Conservation (phyloP, 202 grass and related monocot genomes). For the Panicum hallii region DNA sequence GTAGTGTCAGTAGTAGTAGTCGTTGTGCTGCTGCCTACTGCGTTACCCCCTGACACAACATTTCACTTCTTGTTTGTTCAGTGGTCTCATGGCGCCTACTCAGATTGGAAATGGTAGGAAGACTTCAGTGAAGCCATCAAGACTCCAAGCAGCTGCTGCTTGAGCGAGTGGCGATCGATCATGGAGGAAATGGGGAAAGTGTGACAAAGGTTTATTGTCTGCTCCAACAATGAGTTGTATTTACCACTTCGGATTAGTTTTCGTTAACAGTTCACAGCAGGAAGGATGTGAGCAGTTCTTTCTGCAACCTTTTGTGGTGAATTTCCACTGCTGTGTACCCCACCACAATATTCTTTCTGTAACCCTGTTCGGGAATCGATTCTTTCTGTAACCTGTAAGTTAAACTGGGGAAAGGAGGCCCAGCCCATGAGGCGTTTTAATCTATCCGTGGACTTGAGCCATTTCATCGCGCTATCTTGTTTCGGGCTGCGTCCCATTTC, state of each 20-base stretch:
- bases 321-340: conserved; percentile 1
- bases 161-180: conserved; percentile 12
- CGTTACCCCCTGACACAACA: not conserved
- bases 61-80: conserved; percentile 6
- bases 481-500: not conserved
- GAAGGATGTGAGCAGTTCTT: conserved; percentile 3
- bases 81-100: conserved; percentile 16
- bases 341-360: not conserved
- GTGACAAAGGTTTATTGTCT: conserved; percentile 59
- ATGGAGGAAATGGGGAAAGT: not conserved
- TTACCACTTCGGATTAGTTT: conserved; percentile 5
- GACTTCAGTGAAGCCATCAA: conserved; percentile 21
- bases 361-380: not conserved
- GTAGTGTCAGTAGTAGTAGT: too few relatives aligned
- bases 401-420: conserved; percentile 13
- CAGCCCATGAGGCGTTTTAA: conserved; percentile 27
- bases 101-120: conserved; percentile 43
- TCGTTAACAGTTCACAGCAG: not conserved
- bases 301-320: not conserved
- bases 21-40: not conserved
- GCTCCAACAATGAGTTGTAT: conserved; percentile 32
- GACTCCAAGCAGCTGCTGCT: conserved; percentile 19
- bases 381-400: conserved; percentile 18
- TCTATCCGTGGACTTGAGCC: not conserved
- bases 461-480: not conserved